Evolutionary conservation across 1,139 yeast species (phyloP), one percentile per base, ranked within the genome.

Genomic region (Diutina catenulata): DNA sequence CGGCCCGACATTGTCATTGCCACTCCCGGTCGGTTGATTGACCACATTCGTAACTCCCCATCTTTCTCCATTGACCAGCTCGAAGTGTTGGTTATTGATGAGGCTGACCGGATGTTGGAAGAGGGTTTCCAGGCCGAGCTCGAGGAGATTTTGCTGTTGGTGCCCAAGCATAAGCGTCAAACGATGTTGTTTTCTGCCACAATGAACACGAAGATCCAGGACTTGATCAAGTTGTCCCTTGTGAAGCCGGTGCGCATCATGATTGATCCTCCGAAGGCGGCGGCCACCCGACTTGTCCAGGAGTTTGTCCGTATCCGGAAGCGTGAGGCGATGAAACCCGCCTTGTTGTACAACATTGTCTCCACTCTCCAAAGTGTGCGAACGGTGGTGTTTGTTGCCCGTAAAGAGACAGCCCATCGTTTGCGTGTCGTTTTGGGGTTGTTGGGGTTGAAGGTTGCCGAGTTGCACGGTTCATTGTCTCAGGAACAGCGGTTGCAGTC

Each of bases 91-190:
- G 94, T 93, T 24, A 74, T 91, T 49, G 98, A 93, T 64, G 97
- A 87, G 65, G 99, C 98, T 41, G 99, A 93, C 68, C 77, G 99
- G 64, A 91, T 91, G 98, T 70, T 91, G 49, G 99, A 91, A 56
- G 98, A 91, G 61, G 98, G 98, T 51, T 91, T 91, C 74, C 96
- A 88, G 57, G 87, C 77, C 39, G 98, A 91, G 60, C 66, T 91
- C 50, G 80, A 87, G 8, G 98, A 91, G 55, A 88, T 91, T 43
- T 70, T 93, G 57, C 73, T 83, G 20, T 66, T 88, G 42, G 70
- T 93, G 49, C 98, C 99, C 27, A 72, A 77, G 40, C 68, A 65
- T 46, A 84, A 84, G 59, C 76, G 98, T 56, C 99, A 91, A 60
- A 88, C 97, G 0, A 64, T 93, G 61, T 65, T 91, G 50, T 91